Evolutionary conservation across 176 grass and related monocot genomes (phyloP).

Genomic region (Triticum urartu): DNA sequence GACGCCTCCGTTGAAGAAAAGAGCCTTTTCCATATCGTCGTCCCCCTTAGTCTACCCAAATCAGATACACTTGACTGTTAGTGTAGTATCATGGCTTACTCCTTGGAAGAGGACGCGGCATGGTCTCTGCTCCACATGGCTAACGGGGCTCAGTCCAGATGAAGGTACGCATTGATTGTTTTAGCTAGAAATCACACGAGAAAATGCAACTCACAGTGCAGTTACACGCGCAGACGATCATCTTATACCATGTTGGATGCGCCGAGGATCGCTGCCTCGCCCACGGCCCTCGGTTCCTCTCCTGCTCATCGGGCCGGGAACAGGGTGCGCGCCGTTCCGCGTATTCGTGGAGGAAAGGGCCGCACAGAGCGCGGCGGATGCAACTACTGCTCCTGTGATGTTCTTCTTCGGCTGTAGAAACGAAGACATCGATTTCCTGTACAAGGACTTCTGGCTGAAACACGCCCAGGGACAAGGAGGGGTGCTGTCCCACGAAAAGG

Average conservation of each 20-base stretch:
- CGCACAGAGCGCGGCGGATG: constrained; percentile 23
- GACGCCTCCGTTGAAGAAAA: no score
- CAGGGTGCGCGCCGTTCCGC: constrained; percentile 1
- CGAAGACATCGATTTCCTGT: constrained; percentile 63
- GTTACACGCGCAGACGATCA: constrained; percentile 36
- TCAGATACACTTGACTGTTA: no score
- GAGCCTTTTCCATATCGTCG: no score
- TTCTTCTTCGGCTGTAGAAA: constrained; percentile 91
- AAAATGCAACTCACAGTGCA: background rate
- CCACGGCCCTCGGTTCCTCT: constrained; percentile 63
- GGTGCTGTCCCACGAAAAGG: constrained; percentile 49
- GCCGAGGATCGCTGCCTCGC: constrained; percentile 48
- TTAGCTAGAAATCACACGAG: no score
- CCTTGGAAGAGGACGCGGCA: constrained; percentile 60
- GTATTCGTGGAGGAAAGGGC: constrained; percentile 73
- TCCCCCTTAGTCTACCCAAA: no score
- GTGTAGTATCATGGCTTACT: constrained; percentile 20
- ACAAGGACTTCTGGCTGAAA: constrained; percentile 74
- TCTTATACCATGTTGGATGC: constrained; percentile 74
- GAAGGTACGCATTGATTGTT: constrained; percentile 31
- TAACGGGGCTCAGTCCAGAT: constrained; percentile 51
- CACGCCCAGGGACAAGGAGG: constrained; percentile 60
- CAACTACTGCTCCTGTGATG: constrained; percentile 49
- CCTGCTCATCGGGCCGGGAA: constrained; percentile 82
- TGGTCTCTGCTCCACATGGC: constrained; percentile 88